Evolutionary conservation across 495 filamentous ascomycete genomes (phyloP).

Genomic region (Lasiosphaeria ovina): DNA sequence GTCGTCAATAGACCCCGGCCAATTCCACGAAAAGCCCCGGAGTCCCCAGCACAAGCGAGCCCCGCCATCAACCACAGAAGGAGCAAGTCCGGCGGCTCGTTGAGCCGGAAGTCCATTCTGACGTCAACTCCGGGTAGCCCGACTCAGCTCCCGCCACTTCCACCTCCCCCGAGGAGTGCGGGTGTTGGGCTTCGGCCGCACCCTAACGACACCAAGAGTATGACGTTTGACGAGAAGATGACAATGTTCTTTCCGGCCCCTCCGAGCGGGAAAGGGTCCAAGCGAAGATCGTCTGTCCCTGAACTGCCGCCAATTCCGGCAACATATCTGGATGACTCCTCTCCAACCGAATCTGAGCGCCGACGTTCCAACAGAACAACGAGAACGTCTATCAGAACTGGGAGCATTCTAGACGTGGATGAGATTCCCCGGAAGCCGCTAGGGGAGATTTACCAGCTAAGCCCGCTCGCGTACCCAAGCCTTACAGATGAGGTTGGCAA

Average conservation of each 20-base stretch:
- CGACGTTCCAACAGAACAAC: conserved; percentile 33
- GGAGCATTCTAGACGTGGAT: conserved; percentile 41
- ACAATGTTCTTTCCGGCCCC: conserved; percentile 46
- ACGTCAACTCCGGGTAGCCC: conserved; percentile 46
- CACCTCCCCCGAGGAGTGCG: conserved; percentile 43
- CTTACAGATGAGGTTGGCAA: conserved; percentile 34
- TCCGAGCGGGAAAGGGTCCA: conserved; percentile 30
- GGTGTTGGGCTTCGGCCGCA: conserved; percentile 29
- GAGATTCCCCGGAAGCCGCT: conserved; percentile 28
- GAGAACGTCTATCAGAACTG: conserved; percentile 33
- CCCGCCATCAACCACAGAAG: conserved; percentile 35
- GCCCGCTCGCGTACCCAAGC: conserved; percentile 27
- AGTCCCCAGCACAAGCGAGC: conserved; percentile 33
- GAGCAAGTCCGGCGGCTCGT: conserved; percentile 45
- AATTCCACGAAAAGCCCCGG: conserved; percentile 45
- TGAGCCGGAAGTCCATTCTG: conserved; percentile 43
- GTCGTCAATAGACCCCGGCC: conserved; percentile 54
- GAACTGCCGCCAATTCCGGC: conserved; percentile 40
- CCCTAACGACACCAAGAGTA: conserved; percentile 51
- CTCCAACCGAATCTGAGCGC: conserved; percentile 13
- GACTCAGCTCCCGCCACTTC: conserved; percentile 45
- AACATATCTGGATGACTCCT: conserved; percentile 23
- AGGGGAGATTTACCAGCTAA: conserved; percentile 17
- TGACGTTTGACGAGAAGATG: conserved; percentile 55
- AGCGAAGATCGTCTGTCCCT: conserved; percentile 43